These are phyloP conservation scores for Hericium erinaceus DNA, from an alignment of 768 basidiomycete species.

Conservation along the genomic window DNA sequence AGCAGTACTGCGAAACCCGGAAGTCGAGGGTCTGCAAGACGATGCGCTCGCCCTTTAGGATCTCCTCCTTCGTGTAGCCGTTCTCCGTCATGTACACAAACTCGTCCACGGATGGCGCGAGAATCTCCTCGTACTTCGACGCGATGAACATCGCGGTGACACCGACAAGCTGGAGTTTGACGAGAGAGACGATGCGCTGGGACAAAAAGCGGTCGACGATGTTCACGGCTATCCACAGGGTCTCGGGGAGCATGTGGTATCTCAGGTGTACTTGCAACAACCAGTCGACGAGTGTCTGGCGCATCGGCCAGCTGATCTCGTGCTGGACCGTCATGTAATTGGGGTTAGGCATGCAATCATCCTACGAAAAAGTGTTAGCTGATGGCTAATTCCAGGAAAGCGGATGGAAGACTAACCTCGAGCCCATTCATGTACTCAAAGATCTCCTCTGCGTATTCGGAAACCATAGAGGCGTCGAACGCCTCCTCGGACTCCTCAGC, in stretches of 20 bases:
- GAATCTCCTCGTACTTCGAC: slow-evolving; percentile 97
- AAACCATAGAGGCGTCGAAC: slow-evolving; percentile 90
- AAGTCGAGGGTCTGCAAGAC: slow-evolving; percentile 94
- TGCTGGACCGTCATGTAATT: slow-evolving; percentile 91
- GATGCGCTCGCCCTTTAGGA: slow-evolving; percentile 96
- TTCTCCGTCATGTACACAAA: slow-evolving; percentile 98
- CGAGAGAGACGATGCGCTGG: slow-evolving; percentile 62
- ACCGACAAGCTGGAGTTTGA: slow-evolving; percentile 91
- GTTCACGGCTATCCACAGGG: slow-evolving; percentile 98
- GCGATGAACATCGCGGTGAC: slow-evolving; percentile 99
- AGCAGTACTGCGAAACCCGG: slow-evolving; percentile 93
- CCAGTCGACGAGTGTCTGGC: slow-evolving; percentile 97
- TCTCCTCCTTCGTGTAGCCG: slow-evolving; percentile 89
- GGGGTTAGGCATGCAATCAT: slow-evolving; percentile 80
- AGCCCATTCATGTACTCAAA: slow-evolving; percentile 93
- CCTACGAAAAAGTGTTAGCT: slow-evolving; percentile 35
- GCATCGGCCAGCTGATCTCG: slow-evolving; percentile 91
- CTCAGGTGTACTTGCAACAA: slow-evolving; percentile 93
- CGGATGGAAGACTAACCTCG: slow-evolving; percentile 48
- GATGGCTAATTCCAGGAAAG: not conserved
- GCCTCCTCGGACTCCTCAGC: slow-evolving; percentile 61
- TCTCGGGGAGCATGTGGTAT: slow-evolving; percentile 99
- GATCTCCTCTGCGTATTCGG: slow-evolving; percentile 98
- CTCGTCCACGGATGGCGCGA: slow-evolving; percentile 95
- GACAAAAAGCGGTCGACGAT: slow-evolving; percentile 75